Evolutionary conservation across 371 early-diverging fungal genomes (phyloP).

Genomic region (Conidiobolus incongruus): DNA sequence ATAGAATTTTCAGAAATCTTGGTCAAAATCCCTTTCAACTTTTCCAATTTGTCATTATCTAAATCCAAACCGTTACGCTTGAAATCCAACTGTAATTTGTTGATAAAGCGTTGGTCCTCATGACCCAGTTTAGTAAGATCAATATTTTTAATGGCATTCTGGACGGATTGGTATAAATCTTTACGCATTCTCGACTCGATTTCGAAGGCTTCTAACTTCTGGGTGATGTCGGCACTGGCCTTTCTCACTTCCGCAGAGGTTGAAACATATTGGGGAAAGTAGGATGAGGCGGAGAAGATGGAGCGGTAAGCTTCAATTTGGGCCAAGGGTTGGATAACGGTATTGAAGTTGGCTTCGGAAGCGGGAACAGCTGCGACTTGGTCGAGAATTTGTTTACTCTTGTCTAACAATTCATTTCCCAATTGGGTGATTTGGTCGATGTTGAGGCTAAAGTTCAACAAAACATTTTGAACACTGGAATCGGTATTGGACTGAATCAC

Average conservation of each 20-base stretch:
- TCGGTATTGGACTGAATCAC: no score
- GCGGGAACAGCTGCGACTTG: constrained; percentile 20
- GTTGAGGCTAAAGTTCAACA: constrained; percentile 10
- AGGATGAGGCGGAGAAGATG: constrained; percentile 19
- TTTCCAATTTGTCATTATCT: constrained; percentile 24
- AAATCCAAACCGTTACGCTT: constrained; percentile 46
- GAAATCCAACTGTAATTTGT: constrained; percentile 28
- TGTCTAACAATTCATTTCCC: constrained; percentile 13
- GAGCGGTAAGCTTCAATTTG: constrained; percentile 17
- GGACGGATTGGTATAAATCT: constrained; percentile 43
- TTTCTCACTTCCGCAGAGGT: constrained; percentile 42
- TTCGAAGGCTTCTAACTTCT: constrained; percentile 32
- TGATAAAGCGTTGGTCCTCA: constrained; percentile 41
- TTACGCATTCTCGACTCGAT: constrained; percentile 56
- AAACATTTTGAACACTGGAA: no score
- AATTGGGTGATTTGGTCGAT: constrained; percentile 14
- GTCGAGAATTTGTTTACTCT: constrained; percentile 16
- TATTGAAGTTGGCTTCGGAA: constrained; percentile 28
- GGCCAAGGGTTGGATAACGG: constrained; percentile 26
- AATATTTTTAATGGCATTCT: constrained; percentile 19
- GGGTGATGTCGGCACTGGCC: constrained; percentile 37
- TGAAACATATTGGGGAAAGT: constrained; percentile 37
- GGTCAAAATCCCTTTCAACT: constrained; percentile 34
- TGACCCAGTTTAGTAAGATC: constrained; percentile 17
- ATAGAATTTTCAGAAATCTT: constrained; percentile 36